These are phyloP conservation scores for Tetratostichococcus sp. DNA, from an alignment of 139 green algal species.

Conservation along the genomic window DNA sequence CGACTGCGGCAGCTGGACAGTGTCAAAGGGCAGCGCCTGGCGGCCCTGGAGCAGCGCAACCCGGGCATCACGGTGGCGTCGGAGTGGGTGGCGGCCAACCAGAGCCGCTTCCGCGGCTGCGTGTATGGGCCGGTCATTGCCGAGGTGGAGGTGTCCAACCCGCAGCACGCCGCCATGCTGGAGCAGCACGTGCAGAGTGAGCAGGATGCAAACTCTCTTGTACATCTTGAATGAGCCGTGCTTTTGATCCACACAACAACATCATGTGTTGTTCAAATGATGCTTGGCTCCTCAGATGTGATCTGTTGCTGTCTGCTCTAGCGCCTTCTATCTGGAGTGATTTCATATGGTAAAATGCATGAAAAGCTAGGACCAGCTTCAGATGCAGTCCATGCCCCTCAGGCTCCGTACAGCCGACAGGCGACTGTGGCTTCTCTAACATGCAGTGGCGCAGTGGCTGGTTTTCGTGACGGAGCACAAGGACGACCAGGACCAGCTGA, in stretches of 20 bases:
- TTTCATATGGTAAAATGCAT: no score
- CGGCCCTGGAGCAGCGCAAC: constrained; percentile 17
- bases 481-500: constrained; percentile 49
- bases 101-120: constrained; percentile 30
- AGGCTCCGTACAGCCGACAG: no score
- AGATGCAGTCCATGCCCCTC: no score
- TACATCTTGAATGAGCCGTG: no score
- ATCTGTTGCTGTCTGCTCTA: no score
- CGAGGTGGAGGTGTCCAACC: constrained; percentile 52
- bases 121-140: constrained; percentile 61
- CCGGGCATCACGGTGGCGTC: constrained; percentile 22
- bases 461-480: constrained; percentile 39
- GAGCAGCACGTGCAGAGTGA: constrained; percentile 34
- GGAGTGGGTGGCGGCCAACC: constrained; percentile 40
- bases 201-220: no score
- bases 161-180: constrained; percentile 37
- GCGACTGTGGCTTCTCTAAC: no score
- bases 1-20: constrained; percentile 17
- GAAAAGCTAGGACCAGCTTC: no score
- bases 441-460: constrained; percentile 29
- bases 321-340: no score
- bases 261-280: no score
- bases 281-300: no score
- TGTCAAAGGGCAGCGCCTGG: constrained; percentile 27
- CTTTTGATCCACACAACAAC: no score